Evolutionary conservation across 2,329 filamentous ascomycete genomes (phyloP).

Genomic region (Alternaria panax): DNA sequence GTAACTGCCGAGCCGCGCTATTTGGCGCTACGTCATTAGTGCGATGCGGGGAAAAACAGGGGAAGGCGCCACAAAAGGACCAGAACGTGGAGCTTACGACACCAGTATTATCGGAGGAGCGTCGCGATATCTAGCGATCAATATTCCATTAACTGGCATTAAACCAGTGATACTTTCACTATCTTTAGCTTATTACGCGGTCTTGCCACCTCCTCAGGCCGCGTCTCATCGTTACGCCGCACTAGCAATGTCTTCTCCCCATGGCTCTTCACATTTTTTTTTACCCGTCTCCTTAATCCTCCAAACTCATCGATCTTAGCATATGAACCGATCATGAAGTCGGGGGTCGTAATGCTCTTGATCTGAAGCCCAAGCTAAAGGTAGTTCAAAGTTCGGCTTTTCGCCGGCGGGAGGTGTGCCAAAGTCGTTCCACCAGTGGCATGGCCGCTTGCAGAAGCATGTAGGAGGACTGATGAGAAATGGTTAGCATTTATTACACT

Average conservation of each 20-base stretch:
- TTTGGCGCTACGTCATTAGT: slow-evolving; percentile 3
- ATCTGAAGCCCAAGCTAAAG: background rate
- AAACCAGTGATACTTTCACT: background rate
- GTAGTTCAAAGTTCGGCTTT: background rate
- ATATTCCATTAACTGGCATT: background rate
- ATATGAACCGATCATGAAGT: background rate
- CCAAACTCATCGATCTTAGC: background rate
- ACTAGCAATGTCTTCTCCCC: background rate
- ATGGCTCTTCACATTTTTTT: background rate
- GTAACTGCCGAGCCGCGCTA: slow-evolving; percentile 20
- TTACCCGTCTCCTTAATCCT: background rate
- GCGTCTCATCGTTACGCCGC: background rate
- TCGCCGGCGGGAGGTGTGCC: background rate
- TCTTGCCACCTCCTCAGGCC: too few species aligned
- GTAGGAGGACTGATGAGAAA: background rate
- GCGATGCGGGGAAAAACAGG: slow-evolving; percentile 18
- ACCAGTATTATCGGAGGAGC: background rate
- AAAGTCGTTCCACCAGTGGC: background rate
- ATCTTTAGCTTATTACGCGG: background rate
- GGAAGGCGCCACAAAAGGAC: background rate
- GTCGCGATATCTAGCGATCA: background rate
- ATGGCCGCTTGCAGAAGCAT: background rate
- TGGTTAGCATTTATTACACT: background rate
- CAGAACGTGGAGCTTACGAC: background rate
- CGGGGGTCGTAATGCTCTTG: too few species aligned